Evolutionary conservation across 108 stramenopile genomes (phyloP).

Genomic region (Nannochloropsis gaditana): DNA sequence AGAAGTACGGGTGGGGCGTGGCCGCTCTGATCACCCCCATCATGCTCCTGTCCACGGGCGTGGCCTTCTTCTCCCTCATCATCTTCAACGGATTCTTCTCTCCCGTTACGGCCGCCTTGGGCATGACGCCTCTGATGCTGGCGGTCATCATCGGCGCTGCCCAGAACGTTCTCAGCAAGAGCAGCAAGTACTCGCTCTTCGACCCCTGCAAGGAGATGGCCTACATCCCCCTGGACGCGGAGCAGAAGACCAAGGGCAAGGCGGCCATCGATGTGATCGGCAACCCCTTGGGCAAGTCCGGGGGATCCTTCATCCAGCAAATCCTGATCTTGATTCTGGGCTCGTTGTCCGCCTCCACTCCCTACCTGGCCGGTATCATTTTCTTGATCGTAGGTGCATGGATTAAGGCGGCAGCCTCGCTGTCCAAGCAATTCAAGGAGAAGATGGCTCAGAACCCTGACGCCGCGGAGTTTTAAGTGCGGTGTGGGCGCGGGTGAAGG

Average conservation of each 20-base stretch:
- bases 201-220: slow-evolving; percentile 99
- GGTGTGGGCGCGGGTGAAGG: neutral
- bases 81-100: slow-evolving; percentile 66
- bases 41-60: slow-evolving; percentile 78
- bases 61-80: slow-evolving; percentile 84
- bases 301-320: slow-evolving; percentile 66
- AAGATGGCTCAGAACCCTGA: neutral
- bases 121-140: slow-evolving; percentile 86
- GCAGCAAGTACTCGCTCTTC: slow-evolving; percentile 85
- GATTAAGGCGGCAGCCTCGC: slow-evolving; percentile 47
- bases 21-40: slow-evolving; percentile 87
- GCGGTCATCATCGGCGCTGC: slow-evolving; percentile 90
- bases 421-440: slow-evolving; percentile 49
- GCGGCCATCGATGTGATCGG: slow-evolving; percentile 98
- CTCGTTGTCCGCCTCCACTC: slow-evolving; percentile 51
- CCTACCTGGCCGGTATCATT: slow-evolving; percentile 50
- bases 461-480: neutral
- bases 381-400: slow-evolving; percentile 48
- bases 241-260: slow-evolving; percentile 96
- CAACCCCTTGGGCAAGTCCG: slow-evolving; percentile 90
- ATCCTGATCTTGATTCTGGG: slow-evolving; percentile 52
- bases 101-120: slow-evolving; percentile 67
- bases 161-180: slow-evolving; percentile 86
- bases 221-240: slow-evolving; percentile 94
- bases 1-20: slow-evolving; percentile 71